A percentile compares a stretch with the other conserved stretches of the same genome.
phyloP scores from a whole-genome alignment of 2,329 filamentous ascomycete species.

The Neobulgaria alba region DNA sequence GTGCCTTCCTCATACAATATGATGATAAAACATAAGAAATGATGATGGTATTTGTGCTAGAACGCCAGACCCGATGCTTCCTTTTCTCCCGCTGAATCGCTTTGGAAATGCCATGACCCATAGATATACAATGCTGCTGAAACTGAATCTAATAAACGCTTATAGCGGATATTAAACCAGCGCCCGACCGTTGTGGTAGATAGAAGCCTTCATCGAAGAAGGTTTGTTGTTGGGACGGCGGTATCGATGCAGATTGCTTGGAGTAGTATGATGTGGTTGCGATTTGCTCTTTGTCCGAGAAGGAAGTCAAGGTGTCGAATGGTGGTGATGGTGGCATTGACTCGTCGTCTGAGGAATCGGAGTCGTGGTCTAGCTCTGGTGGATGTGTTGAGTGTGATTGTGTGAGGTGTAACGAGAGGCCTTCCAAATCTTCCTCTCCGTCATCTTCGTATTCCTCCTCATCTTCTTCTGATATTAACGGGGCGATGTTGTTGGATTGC shows the following conservation, averaged over 20 bases:
- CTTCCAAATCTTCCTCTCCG: constrained; percentile 53
- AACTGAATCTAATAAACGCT: constrained; percentile 35
- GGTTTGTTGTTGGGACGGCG: constrained; percentile 28
- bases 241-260: constrained; percentile 24
- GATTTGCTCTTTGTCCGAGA: constrained; percentile 48
- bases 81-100: background rate
- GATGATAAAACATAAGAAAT: background rate
- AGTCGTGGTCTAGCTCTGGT: constrained; percentile 63
- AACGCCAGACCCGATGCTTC: background rate
- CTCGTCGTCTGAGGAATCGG: constrained; percentile 63
- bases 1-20: too few relatives aligned
- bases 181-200: constrained; percentile 34
- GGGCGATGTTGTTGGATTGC: constrained; percentile 31
- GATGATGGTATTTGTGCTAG: background rate
- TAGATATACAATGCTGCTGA: background rate
- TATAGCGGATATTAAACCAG: constrained; percentile 34
- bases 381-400: constrained; percentile 54
- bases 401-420: constrained; percentile 60
- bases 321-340: constrained; percentile 50
- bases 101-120: background rate
- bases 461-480: constrained; percentile 15
- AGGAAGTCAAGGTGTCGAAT: constrained; percentile 43
- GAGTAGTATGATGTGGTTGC: constrained; percentile 32
- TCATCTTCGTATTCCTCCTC: constrained; percentile 41
- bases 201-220: constrained; percentile 42